Conservation (phyloP, 176 grass and related monocot species). For the Eleusine coracana region DNA sequence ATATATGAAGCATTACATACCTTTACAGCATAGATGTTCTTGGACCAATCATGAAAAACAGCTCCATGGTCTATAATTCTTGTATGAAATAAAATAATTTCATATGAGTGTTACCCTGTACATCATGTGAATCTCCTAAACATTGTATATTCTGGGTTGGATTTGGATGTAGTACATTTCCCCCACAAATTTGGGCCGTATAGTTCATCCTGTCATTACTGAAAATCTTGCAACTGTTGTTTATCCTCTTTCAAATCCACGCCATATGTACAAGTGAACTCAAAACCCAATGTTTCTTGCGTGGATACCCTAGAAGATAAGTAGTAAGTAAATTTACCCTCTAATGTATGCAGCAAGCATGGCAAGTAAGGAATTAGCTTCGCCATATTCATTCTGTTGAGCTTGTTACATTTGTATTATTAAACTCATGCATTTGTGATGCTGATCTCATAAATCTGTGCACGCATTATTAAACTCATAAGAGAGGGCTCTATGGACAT, state of each 20-base stretch:
- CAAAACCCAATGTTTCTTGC: not conserved
- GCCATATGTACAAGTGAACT: conserved; percentile 15
- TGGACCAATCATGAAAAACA: not conserved
- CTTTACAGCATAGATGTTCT: not conserved
- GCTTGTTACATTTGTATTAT: conserved; percentile 1
- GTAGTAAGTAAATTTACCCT: too few relatives aligned
- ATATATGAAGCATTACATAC: not conserved
- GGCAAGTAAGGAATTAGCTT: too few relatives aligned
- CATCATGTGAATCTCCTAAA: not conserved
- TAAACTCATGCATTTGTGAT: not conserved
- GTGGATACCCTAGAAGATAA: too few relatives aligned
- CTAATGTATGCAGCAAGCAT: too few relatives aligned
- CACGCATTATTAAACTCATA: not conserved
- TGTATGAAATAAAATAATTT: not conserved
- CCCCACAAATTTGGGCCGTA: not conserved
- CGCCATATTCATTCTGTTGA: not conserved
- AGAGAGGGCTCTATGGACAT: not conserved
- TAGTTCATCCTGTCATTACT: conserved; percentile 7
- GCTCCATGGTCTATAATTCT: not conserved
- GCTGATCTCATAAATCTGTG: not conserved
- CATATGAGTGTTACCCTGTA: not conserved
- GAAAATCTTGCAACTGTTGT: not conserved
- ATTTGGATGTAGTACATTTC: not conserved
- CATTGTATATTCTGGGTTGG: not conserved
- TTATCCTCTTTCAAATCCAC: not conserved